Conservation (phyloP, 2,329 filamentous ascomycete genomes). For the Pleoardoris graminearum region DNA sequence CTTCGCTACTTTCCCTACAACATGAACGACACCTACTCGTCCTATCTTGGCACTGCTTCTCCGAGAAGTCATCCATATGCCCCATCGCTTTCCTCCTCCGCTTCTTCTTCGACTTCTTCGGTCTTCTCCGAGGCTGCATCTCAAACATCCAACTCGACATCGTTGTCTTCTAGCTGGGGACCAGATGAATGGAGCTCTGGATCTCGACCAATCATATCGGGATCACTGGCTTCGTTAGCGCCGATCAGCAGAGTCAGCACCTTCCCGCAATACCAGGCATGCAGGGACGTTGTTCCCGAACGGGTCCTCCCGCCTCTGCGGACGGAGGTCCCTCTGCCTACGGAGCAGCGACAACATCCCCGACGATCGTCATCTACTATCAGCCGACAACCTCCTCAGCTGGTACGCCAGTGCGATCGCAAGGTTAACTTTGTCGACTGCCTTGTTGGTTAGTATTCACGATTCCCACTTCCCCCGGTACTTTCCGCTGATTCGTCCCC, state of each 20-base stretch:
- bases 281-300: conserved; percentile 36
- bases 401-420: conserved; percentile 85
- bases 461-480: conserved; percentile 39
- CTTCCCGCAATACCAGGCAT: conserved; percentile 44
- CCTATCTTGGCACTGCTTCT: conserved; percentile 38
- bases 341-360: conserved; percentile 66
- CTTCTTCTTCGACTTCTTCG: conserved; percentile 75
- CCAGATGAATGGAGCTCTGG: conserved; percentile 43
- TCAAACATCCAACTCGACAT: conserved; percentile 70
- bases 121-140: conserved; percentile 71
- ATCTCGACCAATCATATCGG: conserved; percentile 24
- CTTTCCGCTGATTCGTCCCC: conserved; percentile 28
- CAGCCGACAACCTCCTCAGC: conserved; percentile 69
- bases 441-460: conserved; percentile 82
- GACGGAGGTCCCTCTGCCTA: conserved; percentile 55
- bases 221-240: conserved; percentile 31
- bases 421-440: conserved; percentile 96
- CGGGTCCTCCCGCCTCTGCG: conserved; percentile 38
- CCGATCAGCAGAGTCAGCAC: conserved; percentile 43
- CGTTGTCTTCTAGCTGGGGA: conserved; percentile 60
- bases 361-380: conserved; percentile 60
- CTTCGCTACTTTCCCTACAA: conserved; percentile 31
- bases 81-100: conserved; percentile 71
- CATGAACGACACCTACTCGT: conserved; percentile 45
- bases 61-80: conserved; percentile 62